A percentile compares a stretch with the other conserved stretches of the same genome.
phyloP scores from a whole-genome alignment of 2,329 filamentous ascomycete species.

The Venturia carpophila region DNA sequence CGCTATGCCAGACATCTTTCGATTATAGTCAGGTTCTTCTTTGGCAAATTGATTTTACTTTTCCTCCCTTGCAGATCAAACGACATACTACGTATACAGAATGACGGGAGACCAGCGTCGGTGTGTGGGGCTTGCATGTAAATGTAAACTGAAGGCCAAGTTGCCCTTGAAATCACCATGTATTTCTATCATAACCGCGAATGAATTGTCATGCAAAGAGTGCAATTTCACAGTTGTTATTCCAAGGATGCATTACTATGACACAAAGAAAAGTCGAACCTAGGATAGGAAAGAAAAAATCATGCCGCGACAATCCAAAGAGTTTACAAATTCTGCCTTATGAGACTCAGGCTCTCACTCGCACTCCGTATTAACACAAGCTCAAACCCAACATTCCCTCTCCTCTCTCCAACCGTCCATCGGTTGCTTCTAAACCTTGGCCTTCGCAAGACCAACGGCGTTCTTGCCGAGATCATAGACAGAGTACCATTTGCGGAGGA shows the following conservation, averaged over 20 bases:
- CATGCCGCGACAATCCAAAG: background rate
- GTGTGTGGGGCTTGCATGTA: too few relatives aligned
- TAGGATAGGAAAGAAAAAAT: background rate
- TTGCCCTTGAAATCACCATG: too few relatives aligned
- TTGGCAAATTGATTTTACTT: too few relatives aligned
- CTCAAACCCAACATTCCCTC: background rate
- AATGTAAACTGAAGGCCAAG: too few relatives aligned
- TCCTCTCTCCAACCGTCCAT: background rate
- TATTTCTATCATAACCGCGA: too few relatives aligned
- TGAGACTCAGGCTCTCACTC: background rate
- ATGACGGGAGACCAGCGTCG: too few relatives aligned
- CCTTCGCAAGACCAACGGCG: conserved; percentile 79
- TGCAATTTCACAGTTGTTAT: background rate
- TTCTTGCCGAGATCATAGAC: conserved; percentile 91
- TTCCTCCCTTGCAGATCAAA: too few relatives aligned
- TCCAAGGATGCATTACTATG: background rate
- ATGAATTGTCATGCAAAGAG: background rate
- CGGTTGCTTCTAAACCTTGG: conserved; percentile 50
- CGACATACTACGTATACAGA: too few relatives aligned
- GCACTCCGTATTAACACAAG: background rate
- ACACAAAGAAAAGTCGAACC: background rate
- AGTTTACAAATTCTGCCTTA: conserved; percentile 2
- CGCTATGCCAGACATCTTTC: too few relatives aligned
- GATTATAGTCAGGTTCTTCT: too few relatives aligned
- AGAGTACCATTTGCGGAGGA: conserved; percentile 81